A percentile compares a stretch with the other conserved stretches of the same genome.
phyloP scores from a whole-genome alignment of 202 grass and related monocot genomes.

The Digitaria exilis region DNA sequence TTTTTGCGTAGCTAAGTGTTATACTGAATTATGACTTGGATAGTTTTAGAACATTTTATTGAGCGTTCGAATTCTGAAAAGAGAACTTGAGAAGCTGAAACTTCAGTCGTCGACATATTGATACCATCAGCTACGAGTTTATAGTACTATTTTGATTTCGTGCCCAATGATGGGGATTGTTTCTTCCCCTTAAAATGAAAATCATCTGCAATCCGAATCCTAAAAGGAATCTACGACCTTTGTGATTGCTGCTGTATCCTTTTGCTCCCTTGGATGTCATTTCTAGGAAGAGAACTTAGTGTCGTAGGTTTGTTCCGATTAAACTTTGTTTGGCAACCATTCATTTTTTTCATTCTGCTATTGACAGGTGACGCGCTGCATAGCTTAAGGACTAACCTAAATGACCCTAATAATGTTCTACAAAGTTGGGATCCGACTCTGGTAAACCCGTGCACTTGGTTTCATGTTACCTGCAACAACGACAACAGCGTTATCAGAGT shows the following conservation, averaged over 20 bases:
- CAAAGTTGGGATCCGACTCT: conserved; percentile 98
- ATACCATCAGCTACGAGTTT: conserved; percentile 13
- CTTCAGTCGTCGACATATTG: background rate
- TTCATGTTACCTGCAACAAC: conserved; percentile 97
- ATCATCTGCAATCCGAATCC: conserved; percentile 2
- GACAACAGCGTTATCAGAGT: conserved; percentile 99
- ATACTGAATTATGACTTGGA: background rate
- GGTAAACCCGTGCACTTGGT: conserved; percentile 98
- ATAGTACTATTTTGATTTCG: background rate
- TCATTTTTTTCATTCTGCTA: conserved; percentile 29
- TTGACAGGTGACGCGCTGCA: conserved; percentile 93
- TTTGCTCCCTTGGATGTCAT: conserved; percentile 22
- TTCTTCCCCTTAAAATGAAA: background rate
- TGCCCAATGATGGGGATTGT: background rate
- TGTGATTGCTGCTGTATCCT: conserved; percentile 5
- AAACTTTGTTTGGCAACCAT: background rate
- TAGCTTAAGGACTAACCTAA: conserved; percentile 78
- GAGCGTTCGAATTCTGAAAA: background rate
- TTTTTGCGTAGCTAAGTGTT: background rate
- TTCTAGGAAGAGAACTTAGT: background rate
- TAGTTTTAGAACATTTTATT: background rate
- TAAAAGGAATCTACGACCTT: background rate
- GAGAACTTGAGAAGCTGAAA: background rate
- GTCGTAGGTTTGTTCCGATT: background rate
- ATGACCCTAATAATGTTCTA: conserved; percentile 96